Conservation (phyloP, 306 rosid species). For the Prunus kanzakura region DNA sequence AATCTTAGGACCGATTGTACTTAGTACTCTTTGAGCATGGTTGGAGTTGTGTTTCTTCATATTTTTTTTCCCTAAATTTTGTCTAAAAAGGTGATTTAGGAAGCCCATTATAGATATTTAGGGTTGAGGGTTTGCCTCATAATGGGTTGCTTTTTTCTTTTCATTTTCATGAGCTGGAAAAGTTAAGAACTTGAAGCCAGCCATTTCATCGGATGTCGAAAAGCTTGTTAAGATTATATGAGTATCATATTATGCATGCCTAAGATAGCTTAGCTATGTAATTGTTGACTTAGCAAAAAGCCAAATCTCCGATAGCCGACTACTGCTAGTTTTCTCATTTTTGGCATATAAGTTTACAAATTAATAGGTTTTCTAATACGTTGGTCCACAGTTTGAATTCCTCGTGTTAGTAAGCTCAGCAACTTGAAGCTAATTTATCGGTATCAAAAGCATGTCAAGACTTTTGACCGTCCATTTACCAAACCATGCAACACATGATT, state of each 20-base stretch:
- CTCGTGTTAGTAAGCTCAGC: not conserved
- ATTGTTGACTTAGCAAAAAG: not conserved
- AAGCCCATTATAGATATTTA: no score
- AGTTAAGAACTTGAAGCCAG: no score
- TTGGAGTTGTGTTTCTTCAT: no score
- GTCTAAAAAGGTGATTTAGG: no score
- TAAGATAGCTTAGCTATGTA: not conserved
- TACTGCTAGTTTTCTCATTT: not conserved
- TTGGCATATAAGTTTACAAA: not conserved
- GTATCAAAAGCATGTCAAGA: slow-evolving; percentile 8
- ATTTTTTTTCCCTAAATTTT: no score
- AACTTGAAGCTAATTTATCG: slow-evolving; percentile 29
- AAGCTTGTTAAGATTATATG: not conserved
- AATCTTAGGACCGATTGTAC: no score
- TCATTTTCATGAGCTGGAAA: not conserved
- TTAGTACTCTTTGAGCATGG: no score
- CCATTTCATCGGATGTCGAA: not conserved
- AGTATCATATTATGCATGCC: not conserved
- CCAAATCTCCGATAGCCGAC: not conserved
- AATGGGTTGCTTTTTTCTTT: no score
- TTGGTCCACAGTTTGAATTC: not conserved
- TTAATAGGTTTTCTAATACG: no score
- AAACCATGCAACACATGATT: not conserved
- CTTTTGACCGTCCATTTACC: slow-evolving; percentile 3
- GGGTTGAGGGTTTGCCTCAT: no score